phyloP scores from a whole-genome alignment of 257 asterid species.

The Solanum gandarillasii region DNA sequence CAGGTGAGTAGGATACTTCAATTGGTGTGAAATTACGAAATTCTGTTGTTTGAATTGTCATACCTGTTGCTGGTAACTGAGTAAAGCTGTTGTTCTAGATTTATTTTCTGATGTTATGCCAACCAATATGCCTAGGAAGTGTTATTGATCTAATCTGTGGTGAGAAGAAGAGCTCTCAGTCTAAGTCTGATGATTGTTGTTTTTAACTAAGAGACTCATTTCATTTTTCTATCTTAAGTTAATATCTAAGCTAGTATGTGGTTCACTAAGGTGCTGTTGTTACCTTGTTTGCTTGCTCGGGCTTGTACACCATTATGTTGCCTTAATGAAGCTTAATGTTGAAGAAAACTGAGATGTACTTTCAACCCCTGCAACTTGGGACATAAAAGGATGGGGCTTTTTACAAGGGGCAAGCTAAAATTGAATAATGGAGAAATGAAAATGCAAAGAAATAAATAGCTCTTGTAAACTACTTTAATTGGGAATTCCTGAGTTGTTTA shows the following conservation, averaged over 20 bases:
- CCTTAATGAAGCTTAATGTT: neutral
- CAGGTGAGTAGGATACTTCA: constrained; percentile 32
- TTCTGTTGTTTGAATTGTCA: neutral
- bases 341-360: neutral
- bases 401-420: neutral
- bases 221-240: neutral
- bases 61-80: neutral
- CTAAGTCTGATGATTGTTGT: too few species aligned
- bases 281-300: neutral
- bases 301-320: neutral
- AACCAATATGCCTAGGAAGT: neutral
- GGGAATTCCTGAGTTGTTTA: neutral
- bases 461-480: neutral
- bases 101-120: neutral
- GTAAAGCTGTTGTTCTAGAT: neutral
- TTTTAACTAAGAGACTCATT: too few species aligned
- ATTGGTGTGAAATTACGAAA: neutral
- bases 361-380: neutral
- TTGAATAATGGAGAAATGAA: neutral
- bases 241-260: neutral
- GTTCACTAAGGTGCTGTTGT: neutral
- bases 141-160: neutral
- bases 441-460: neutral
- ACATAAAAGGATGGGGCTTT: neutral
- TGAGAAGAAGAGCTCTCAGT: neutral